Base-by-base conservation (phyloP, 2,329 filamentous ascomycete genomes). In the Epichloe uncinata region DNA sequence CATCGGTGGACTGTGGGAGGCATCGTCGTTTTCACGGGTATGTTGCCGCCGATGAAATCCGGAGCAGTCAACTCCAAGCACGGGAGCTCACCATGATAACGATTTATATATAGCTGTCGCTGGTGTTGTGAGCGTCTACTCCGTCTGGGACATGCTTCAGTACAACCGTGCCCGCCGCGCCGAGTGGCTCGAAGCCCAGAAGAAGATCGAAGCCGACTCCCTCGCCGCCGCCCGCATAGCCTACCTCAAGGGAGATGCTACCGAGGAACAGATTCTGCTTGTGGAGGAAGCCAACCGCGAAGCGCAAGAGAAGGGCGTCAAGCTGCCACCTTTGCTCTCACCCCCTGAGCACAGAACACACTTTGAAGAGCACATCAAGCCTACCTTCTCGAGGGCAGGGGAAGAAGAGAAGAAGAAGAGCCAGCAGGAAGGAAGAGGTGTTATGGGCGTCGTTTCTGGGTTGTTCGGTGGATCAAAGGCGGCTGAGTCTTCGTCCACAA, bases 101-200 rank as follows among this genome's bases (percentile, higher is more conserved):
- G 5, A 30, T 12, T 2, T 7, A 5, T 26, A 26, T 30, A 13
- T 52, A 79, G 77, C 69, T 46, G 68, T 81, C 53, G 76, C 76
- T 53, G 70, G 72, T 55, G 67, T 80, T 30, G 69, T 78, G 40
- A 79, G 75, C 49, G 66, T 73, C 54, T 81, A 80, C 68, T 78
- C 78, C 36, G 73, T 77, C 16, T 73, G 70, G 67, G 78, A 81
- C 63, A 81, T 81, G 78, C 69, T 80, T 53, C 68, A 71, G 49
- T 75, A 77, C 64, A 81, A 81, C 70, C 74, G 73, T 58, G 73
- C 75, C 65, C 76, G 77, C 58, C 77, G 76, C 59, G 67, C 65
- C 59, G 78, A 81, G 62, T 81, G 79, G 69, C 60, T 75, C 58
- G 72, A 75, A 52, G 69, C 75, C 49, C 76, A 79, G 60, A 70